Evolutionary conservation across 208 protist genomes (phyloP).

Genomic region (Trypanosoma boissoni): DNA sequence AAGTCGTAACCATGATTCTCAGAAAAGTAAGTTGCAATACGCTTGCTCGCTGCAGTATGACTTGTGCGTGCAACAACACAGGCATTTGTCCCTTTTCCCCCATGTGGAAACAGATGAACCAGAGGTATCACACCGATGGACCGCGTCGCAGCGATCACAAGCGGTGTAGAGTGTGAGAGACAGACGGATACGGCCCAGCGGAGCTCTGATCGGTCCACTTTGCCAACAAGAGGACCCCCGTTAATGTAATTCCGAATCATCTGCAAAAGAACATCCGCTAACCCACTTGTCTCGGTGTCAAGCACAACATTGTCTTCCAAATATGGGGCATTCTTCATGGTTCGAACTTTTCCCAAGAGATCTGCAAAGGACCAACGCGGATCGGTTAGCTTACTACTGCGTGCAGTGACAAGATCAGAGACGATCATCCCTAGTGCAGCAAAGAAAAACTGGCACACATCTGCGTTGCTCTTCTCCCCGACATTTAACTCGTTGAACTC

Average conservation of each 20-base stretch:
- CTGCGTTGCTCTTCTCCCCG: slow-evolving; percentile 46
- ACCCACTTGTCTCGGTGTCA: slow-evolving; percentile 50
- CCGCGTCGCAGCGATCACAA: slow-evolving; percentile 53
- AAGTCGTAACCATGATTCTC: slow-evolving; percentile 63
- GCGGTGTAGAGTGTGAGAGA: slow-evolving; percentile 84
- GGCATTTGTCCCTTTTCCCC: slow-evolving; percentile 63
- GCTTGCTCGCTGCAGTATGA: slow-evolving; percentile 31
- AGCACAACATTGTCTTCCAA: slow-evolving; percentile 73
- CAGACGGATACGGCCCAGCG: slow-evolving; percentile 85
- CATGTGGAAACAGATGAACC: slow-evolving; percentile 87
- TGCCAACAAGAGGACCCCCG: slow-evolving; percentile 84
- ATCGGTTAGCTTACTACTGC: slow-evolving; percentile 74
- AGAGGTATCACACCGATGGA: slow-evolving; percentile 86
- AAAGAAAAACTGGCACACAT: slow-evolving; percentile 90
- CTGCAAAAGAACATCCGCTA: slow-evolving; percentile 86
- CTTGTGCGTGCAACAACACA: slow-evolving; percentile 66
- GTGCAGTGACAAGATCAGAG: slow-evolving; percentile 74
- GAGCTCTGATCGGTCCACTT: slow-evolving; percentile 68
- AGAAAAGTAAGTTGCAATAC: slow-evolving; percentile 55
- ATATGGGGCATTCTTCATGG: slow-evolving; percentile 86
- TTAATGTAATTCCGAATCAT: slow-evolving; percentile 93
- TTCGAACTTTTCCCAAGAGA: slow-evolving; percentile 57
- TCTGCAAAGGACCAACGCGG: slow-evolving; percentile 64
- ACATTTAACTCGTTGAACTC: slow-evolving; percentile 74
- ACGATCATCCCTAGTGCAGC: slow-evolving; percentile 84